These are phyloP conservation scores for Sindora glabra DNA, from an alignment of 306 rosid species.

Conservation along the genomic window DNA sequence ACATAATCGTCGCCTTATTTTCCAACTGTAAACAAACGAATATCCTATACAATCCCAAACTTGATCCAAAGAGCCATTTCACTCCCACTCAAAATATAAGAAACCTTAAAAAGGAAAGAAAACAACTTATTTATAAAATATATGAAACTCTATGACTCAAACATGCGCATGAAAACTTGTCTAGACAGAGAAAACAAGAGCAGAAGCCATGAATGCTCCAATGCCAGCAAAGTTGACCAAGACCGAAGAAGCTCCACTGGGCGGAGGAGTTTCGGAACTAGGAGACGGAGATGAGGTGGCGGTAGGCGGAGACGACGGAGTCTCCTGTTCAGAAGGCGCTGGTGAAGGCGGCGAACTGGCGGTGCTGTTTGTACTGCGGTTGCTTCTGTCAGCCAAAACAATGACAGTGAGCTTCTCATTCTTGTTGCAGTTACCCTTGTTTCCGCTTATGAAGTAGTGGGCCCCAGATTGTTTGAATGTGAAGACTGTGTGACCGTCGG, in stretches of 20 bases:
- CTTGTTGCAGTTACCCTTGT: constrained; percentile 55
- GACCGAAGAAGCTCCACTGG: constrained; percentile 46
- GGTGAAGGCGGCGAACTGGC: constrained; percentile 38
- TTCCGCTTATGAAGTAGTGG: constrained; percentile 73
- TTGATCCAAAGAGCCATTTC: constrained; percentile 25
- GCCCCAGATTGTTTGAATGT: constrained; percentile 51
- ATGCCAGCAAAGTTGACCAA: constrained; percentile 34
- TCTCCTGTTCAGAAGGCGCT: no score
- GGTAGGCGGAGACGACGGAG: no score
- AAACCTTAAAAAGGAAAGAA: background rate
- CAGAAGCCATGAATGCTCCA: constrained; percentile 64
- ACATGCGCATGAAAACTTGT: no score
- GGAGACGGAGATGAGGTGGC: no score
- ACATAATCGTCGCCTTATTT: constrained; percentile 20
- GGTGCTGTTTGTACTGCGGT: constrained; percentile 22
- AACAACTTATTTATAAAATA: background rate
- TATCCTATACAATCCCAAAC: constrained; percentile 21
- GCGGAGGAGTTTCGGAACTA: constrained; percentile 38
- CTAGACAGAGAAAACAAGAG: constrained; percentile 35
- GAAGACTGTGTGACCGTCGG: constrained; percentile 71
- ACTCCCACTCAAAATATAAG: constrained; percentile 25
- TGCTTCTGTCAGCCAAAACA: constrained; percentile 65
- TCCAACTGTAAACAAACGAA: constrained; percentile 1
- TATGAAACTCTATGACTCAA: constrained; percentile 7
- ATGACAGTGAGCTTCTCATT: constrained; percentile 66